Conservation (phyloP, 2,329 filamentous ascomycete genomes). For the Metarhizium brunneum region DNA sequence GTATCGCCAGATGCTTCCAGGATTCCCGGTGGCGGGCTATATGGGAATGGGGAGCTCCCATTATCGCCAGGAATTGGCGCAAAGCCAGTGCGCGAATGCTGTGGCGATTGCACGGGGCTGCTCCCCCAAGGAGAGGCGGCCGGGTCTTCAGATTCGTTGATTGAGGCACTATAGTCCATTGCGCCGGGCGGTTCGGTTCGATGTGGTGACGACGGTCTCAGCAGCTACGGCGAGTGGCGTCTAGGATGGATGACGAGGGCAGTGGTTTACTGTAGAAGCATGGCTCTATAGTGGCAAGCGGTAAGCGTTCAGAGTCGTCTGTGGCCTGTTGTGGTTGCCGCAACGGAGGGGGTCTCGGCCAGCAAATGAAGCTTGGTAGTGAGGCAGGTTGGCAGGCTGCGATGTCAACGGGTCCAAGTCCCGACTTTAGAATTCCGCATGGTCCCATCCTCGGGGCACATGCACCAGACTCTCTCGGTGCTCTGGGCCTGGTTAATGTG, state of each 20-base stretch:
- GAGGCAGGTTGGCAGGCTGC: background rate
- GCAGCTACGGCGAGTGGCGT: background rate
- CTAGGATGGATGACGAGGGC: background rate
- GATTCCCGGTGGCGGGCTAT: constrained; percentile 31
- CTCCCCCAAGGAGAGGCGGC: constrained; percentile 47
- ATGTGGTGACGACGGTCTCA: background rate
- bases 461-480: too few species aligned
- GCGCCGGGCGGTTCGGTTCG: constrained; percentile 4
- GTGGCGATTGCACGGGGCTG: constrained; percentile 42
- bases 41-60: constrained; percentile 34
- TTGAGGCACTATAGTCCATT: constrained; percentile 52
- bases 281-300: background rate
- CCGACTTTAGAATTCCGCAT: too few species aligned
- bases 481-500: too few species aligned
- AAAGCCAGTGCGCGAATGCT: constrained; percentile 35
- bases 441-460: too few species aligned
- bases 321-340: background rate
- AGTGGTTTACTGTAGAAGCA: background rate
- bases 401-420: background rate
- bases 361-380: background rate
- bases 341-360: background rate
- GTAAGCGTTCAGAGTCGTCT: background rate
- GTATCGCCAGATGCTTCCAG: constrained; percentile 26
- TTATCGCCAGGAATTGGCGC: constrained; percentile 29
- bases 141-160: constrained; percentile 44